Conservation (phyloP, 306 rosid genomes). For the Glycyrrhiza uralensis region DNA sequence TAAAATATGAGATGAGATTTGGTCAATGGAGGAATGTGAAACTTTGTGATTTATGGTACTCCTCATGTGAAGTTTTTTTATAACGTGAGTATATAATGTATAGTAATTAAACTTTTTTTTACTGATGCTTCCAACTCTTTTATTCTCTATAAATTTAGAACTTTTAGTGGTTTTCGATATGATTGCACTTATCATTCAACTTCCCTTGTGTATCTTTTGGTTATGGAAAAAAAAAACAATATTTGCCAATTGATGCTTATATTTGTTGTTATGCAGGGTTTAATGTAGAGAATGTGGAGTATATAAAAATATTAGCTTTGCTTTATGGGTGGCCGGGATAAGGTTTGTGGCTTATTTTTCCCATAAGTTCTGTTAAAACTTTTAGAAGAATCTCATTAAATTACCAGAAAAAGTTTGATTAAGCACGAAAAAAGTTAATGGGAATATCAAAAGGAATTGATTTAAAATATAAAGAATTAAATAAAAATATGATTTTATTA, state of each 20-base stretch:
- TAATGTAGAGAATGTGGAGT: conserved; percentile 78
- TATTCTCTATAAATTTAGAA: not conserved
- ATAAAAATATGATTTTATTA: no score
- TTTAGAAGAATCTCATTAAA: not conserved
- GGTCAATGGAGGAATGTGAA: not conserved
- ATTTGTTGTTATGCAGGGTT: conserved; percentile 38
- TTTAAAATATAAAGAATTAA: no score
- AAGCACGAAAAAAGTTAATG: no score
- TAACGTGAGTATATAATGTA: no score
- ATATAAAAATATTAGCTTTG: conserved; percentile 69
- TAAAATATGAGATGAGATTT: conserved; percentile 12
- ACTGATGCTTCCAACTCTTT: not conserved
- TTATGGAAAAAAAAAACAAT: not conserved
- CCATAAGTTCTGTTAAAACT: not conserved
- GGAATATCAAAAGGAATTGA: no score
- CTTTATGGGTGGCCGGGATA: conserved; percentile 76
- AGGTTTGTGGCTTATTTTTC: conserved; percentile 39
- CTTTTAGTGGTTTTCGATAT: not conserved
- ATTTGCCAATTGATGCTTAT: conserved; percentile 21
- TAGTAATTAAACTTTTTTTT: no score
- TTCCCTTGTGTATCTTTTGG: not conserved
- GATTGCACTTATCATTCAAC: not conserved
- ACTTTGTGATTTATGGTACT: conserved; percentile 4
- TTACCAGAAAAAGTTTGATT: no score
- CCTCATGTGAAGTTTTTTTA: no score